phyloP scores from a whole-genome alignment of 768 basidiomycete species.

The Hortiboletus flavorubellus region DNA sequence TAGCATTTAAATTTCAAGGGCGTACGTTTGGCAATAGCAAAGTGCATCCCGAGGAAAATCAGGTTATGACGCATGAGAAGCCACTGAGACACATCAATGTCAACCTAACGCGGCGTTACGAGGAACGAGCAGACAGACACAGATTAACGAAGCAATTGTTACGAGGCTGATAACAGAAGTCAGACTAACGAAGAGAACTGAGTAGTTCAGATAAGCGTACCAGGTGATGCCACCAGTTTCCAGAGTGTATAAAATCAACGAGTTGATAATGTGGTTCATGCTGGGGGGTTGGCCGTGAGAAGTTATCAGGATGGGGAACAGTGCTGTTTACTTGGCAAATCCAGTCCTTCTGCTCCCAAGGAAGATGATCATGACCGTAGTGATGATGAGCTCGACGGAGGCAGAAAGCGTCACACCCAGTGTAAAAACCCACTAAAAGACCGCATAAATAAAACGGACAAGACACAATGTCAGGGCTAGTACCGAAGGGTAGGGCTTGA shows the following conservation, averaged over 20 bases:
- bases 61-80: slow-evolving; percentile 33
- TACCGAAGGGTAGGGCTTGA: slow-evolving; percentile 31
- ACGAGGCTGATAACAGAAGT: slow-evolving; percentile 21
- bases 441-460: neutral
- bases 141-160: slow-evolving; percentile 32
- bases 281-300: slow-evolving; percentile 21
- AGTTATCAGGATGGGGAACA: neutral
- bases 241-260: slow-evolving; percentile 48
- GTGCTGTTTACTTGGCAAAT: slow-evolving; percentile 23
- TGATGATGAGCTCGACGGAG: slow-evolving; percentile 34
- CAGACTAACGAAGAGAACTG: neutral
- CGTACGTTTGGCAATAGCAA: slow-evolving; percentile 33
- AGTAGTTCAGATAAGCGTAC: slow-evolving; percentile 13
- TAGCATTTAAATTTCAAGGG: neutral
- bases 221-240: slow-evolving; percentile 51
- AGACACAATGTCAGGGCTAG: neutral
- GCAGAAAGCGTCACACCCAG: slow-evolving; percentile 31
- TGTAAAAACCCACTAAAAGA: slow-evolving; percentile 31
- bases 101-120: neutral
- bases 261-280: slow-evolving; percentile 48
- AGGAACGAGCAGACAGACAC: slow-evolving; percentile 18
- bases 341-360: slow-evolving; percentile 31
- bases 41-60: slow-evolving; percentile 36
- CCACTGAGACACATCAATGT: slow-evolving; percentile 19
- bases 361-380: slow-evolving; percentile 30